Conservation (phyloP, 768 basidiomycete species). For the Xerocomus spinulosus region DNA sequence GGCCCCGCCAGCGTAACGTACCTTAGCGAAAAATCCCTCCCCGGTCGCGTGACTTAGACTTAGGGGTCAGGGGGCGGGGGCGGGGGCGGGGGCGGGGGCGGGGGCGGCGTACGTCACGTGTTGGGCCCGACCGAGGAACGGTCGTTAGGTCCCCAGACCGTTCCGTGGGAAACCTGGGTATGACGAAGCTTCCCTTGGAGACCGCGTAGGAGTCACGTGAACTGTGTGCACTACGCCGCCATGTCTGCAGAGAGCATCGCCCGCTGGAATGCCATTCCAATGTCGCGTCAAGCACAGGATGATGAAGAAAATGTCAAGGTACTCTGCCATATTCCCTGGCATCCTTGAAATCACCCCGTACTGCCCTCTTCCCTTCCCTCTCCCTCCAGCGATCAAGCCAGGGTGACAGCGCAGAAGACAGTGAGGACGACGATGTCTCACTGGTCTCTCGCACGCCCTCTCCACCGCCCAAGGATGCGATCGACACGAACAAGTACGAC, state of each 20-base stretch:
- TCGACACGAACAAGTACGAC: constrained; percentile 66
- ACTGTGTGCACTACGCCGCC: background rate
- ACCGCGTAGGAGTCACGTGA: constrained; percentile 1
- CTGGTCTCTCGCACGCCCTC: constrained; percentile 75
- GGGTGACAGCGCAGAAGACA: constrained; percentile 38
- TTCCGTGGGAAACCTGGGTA: no score
- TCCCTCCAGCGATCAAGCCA: constrained; percentile 60
- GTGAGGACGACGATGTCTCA: constrained; percentile 65
- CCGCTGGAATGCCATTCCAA: constrained; percentile 70
- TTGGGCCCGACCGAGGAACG: no score
- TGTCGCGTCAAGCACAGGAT: constrained; percentile 31
- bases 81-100: no score
- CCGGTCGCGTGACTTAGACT: no score
- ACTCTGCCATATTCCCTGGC: constrained; percentile 52
- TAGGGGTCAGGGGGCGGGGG: no score
- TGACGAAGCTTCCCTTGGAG: no score
- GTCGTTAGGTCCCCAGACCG: no score
- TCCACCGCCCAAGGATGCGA: constrained; percentile 45
- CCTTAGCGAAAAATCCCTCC: no score
- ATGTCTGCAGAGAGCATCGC: constrained; percentile 68
- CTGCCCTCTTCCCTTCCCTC: constrained; percentile 48
- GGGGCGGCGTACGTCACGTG: no score
- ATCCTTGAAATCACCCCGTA: constrained; percentile 42
- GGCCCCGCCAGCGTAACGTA: no score
- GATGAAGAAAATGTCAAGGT: constrained; percentile 50